These are phyloP conservation scores for Phylloboletellus chloephorus DNA, from an alignment of 1,284 basidiomycete genomes.

Conservation along the genomic window DNA sequence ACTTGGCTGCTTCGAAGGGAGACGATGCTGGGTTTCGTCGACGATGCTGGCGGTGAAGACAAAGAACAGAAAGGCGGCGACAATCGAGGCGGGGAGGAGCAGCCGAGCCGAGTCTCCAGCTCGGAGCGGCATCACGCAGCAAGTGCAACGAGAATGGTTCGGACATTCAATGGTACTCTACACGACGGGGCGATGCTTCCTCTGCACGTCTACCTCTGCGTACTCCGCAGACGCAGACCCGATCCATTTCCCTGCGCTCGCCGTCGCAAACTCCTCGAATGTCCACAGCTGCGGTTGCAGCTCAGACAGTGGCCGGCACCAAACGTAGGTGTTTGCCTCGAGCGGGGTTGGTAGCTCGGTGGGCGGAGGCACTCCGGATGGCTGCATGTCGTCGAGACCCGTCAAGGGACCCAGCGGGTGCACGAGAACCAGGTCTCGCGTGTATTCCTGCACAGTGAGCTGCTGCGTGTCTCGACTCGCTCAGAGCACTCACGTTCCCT, in stretches of 20 bases:
- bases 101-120: conserved; percentile 1
- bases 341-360: conserved; percentile 35
- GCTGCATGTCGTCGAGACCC: conserved; percentile 30
- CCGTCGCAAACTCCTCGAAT: conserved; percentile 64
- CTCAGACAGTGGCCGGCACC: conserved; percentile 37
- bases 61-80: conserved; percentile 39
- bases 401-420: conserved; percentile 47
- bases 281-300: conserved; percentile 69
- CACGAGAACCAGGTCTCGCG: conserved; percentile 48
- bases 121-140: not conserved
- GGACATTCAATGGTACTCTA: conserved; percentile 11
- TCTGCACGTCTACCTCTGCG: conserved; percentile 39
- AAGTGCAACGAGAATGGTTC: conserved; percentile 14
- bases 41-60: conserved; percentile 34
- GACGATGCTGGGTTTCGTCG: conserved; percentile 6
- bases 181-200: not conserved
- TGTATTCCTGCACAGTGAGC: conserved; percentile 60
- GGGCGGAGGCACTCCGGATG: conserved; percentile 28
- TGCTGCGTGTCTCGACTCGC: not conserved
- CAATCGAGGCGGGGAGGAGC: conserved; percentile 21
- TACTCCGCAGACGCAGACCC: conserved; percentile 39
- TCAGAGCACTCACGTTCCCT: conserved; percentile 55
- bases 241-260: conserved; percentile 72
- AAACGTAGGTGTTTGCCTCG: conserved; percentile 68
- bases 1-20: conserved; percentile 23